Evolutionary conservation across 768 basidiomycete species (phyloP), one percentile per base, ranked within the genome.

Genomic region (Boletales sp.): DNA sequence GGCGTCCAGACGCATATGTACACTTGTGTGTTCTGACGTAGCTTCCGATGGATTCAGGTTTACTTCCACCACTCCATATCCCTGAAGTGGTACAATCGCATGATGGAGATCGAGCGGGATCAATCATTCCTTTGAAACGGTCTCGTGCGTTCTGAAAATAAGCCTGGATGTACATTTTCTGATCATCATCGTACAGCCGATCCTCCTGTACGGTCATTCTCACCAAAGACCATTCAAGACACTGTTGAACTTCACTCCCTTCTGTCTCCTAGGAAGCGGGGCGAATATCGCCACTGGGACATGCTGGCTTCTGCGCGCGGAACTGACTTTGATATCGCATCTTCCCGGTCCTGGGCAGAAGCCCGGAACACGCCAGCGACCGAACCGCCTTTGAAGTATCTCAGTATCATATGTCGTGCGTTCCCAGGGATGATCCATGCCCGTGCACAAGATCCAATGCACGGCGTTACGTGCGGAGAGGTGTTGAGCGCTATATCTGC

Each of bases 361-460:
- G 86, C 87, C 5, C 79, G 87, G 12, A 70, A 75, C 12, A 74
- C 77, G n/a, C 84, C 85, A 14, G 85, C 84, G 2, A 84, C 85
- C 2, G 78, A 79, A 63, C 84, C 84, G 2, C 81, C 82, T 19
- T 51, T 83, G 6, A 67, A 73, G 1, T 55, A 67, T 14, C 17
- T 86, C 19, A 74, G 72, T 17, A 68, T 87, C 60, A 62, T 86
- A 42, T 81, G 78, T 6, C 71, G 69, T n/a, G 50, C 68, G 0
- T 71, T 83, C 48, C 83, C 85, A 0, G 83, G 82, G 79, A 67
- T 72, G 46, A 69, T 86, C 58, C 67, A 72, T 10, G 63, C 82
- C 6, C 52, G 62, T 5, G 83, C 84, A 3, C 61, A 62, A 1
- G 67, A 77, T 36, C 60, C 59, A 17, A 61, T 67, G 11, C 18